Conservation (phyloP, 306 rosid genomes). For the Cicer pinnatifidum region DNA sequence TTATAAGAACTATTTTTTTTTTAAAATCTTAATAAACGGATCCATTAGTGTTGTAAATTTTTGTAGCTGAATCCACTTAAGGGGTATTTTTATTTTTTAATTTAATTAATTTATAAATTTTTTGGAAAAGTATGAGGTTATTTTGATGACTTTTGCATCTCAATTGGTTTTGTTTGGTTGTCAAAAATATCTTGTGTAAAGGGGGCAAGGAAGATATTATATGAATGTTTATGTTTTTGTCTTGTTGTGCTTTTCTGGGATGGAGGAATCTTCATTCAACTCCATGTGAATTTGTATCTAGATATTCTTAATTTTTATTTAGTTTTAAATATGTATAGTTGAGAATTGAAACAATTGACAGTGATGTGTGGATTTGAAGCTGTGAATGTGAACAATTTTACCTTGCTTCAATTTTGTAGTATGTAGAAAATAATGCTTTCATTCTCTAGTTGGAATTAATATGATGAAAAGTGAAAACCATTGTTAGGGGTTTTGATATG, state of each 20-base stretch:
- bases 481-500: not conserved
- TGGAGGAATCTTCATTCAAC: constrained; percentile 9
- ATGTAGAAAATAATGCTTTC: constrained; percentile 1
- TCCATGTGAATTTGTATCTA: constrained; percentile 12
- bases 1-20: too few relatives aligned
- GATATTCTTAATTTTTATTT: not conserved
- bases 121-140: not conserved
- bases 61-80: not conserved
- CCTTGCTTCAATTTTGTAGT: constrained; percentile 26
- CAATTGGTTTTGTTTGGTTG: constrained; percentile 26
- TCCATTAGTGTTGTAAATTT: not conserved
- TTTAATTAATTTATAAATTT: too few relatives aligned
- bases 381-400: not conserved
- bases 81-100: not conserved
- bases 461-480: constrained; percentile 19
- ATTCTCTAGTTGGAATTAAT: not conserved
- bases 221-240: constrained; percentile 25
- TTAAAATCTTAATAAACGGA: too few relatives aligned
- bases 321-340: not conserved
- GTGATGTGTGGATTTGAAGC: constrained; percentile 4
- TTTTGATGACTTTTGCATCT: constrained; percentile 14
- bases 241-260: constrained; percentile 34
- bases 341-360: not conserved
- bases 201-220: constrained; percentile 10
- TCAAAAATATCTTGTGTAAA: constrained; percentile 7